Evolutionary conservation across 441 rosid species (phyloP).

Genomic region (Gossypium trilobum): DNA sequence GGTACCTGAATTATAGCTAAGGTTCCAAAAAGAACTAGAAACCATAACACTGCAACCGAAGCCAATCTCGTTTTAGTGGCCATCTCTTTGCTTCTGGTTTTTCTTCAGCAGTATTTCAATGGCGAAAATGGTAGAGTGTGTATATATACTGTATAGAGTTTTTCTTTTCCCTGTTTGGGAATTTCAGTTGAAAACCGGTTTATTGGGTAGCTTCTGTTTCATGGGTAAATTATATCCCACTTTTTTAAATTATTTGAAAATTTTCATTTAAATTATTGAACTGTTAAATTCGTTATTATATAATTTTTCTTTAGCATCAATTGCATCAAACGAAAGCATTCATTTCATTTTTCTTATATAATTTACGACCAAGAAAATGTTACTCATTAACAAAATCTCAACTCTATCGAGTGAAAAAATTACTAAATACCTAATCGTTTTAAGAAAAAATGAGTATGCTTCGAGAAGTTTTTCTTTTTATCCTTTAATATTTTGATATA

Average conservation of each 20-base stretch:
- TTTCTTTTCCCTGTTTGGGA: background rate
- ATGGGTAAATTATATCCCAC: too few relatives aligned
- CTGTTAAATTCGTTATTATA: fast-evolving
- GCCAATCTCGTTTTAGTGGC: conserved; percentile 41
- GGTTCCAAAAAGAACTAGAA: conserved; percentile 49
- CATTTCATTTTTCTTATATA: too few relatives aligned
- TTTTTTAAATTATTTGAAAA: too few relatives aligned
- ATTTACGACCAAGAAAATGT: too few relatives aligned
- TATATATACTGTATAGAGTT: background rate
- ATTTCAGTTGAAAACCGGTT: background rate
- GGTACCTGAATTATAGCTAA: conserved; percentile 66
- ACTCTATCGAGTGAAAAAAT: too few relatives aligned
- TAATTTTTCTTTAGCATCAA: too few relatives aligned
- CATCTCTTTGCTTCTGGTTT: conserved; percentile 27
- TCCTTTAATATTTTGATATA: too few relatives aligned
- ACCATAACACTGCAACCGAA: conserved; percentile 51
- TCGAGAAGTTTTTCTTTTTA: too few relatives aligned
- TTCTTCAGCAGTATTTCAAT: background rate
- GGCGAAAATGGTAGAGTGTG: background rate
- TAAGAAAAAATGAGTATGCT: too few relatives aligned
- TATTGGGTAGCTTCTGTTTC: too few relatives aligned
- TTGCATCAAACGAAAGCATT: fast-evolving
- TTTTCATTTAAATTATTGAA: fast-evolving
- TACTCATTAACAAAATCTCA: too few relatives aligned
- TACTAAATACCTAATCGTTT: too few relatives aligned